phyloP scores from a whole-genome alignment of 2,329 filamentous ascomycete species.

The Neoarthrinium moseri region DNA sequence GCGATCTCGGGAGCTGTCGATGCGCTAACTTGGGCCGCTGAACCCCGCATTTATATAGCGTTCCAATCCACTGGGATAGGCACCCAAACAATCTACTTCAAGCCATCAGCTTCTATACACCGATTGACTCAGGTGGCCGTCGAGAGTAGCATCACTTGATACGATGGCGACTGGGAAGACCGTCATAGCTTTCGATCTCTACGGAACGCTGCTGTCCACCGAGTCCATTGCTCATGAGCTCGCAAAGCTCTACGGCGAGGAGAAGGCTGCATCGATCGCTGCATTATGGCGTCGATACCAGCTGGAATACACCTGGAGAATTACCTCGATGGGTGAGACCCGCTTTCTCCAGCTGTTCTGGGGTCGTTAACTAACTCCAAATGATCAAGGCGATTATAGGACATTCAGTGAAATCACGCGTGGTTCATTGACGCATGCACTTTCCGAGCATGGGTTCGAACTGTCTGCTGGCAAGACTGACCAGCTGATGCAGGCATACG shows the following conservation, averaged over 20 bases:
- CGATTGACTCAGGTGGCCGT: neutral
- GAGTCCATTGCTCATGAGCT: conserved; percentile 64
- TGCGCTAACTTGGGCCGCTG: too few relatives aligned
- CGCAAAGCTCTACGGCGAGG: conserved; percentile 53
- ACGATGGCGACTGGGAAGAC: conserved; percentile 19
- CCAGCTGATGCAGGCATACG: conserved; percentile 61
- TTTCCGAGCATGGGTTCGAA: conserved; percentile 52
- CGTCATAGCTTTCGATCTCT: conserved; percentile 71
- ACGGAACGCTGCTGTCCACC: conserved; percentile 73
- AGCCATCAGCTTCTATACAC: neutral
- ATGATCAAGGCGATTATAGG: too few relatives aligned
- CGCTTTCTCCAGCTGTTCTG: conserved; percentile 7
- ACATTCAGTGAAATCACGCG: conserved; percentile 63
- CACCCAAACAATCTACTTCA: too few relatives aligned
- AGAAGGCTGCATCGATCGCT: conserved; percentile 56
- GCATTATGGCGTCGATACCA: conserved; percentile 67
- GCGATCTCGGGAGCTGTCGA: neutral
- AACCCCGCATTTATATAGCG: neutral
- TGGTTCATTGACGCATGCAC: conserved; percentile 61
- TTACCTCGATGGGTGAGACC: conserved; percentile 69
- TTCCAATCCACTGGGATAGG: too few relatives aligned
- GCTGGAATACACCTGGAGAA: conserved; percentile 74
- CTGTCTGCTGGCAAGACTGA: conserved; percentile 43
- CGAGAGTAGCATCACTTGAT: too few relatives aligned
- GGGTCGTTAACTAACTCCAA: neutral